Conservation (phyloP, 768 basidiomycete genomes). For the Fomitopsis pulvina region DNA sequence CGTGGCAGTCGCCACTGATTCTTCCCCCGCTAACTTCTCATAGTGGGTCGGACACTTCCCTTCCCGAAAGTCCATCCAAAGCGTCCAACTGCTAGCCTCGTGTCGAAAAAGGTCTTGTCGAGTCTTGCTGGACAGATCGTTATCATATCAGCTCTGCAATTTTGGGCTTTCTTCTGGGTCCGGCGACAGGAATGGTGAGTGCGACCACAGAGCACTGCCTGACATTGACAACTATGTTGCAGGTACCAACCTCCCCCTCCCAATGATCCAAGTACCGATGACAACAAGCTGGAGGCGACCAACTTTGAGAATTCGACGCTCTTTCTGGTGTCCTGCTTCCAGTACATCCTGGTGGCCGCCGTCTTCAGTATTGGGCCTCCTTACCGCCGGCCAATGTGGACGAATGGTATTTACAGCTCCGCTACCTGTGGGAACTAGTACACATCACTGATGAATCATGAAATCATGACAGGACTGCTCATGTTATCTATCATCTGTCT, state of each 20-base stretch:
- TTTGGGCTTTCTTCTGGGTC: conserved; percentile 89
- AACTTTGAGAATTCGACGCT: conserved; percentile 92
- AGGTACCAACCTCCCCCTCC: conserved; percentile 77
- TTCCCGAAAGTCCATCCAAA: conserved; percentile 83
- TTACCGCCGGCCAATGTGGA: conserved; percentile 91
- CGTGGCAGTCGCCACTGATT: conserved; percentile 28
- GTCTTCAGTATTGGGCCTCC: conserved; percentile 98
- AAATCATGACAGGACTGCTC: conserved; percentile 55
- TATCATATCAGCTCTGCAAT: conserved; percentile 75
- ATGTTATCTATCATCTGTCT: conserved; percentile 71
- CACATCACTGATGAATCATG: not conserved
- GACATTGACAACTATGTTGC: not conserved
- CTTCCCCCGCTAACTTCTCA: not conserved
- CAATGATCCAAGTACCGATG: conserved; percentile 35
- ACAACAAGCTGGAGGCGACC: conserved; percentile 70
- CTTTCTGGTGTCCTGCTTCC: conserved; percentile 95
- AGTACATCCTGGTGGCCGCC: conserved; percentile 94
- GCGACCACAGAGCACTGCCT: not conserved
- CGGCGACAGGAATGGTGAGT: conserved; percentile 73
- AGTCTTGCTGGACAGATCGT: conserved; percentile 92
- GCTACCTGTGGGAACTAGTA: not conserved
- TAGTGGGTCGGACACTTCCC: conserved; percentile 94
- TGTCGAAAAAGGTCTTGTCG: conserved; percentile 90
- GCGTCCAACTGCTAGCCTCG: conserved; percentile 90
- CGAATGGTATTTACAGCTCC: conserved; percentile 62